Evolutionary conservation across 192 early-diverging fungal genomes (phyloP).

Genomic region (Rhizophagus prolifer): DNA sequence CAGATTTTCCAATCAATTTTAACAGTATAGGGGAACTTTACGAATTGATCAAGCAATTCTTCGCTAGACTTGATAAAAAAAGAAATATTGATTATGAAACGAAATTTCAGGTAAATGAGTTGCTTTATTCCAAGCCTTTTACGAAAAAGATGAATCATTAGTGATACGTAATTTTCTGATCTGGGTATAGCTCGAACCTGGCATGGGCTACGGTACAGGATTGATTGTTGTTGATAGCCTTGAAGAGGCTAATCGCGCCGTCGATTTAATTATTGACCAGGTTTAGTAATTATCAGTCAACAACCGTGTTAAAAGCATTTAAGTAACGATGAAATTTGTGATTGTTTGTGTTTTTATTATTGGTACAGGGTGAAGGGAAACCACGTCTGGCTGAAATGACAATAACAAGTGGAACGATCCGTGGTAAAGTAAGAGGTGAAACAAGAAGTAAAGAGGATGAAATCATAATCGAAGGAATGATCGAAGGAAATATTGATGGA

Average conservation of each 20-base stretch:
- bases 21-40: conserved; percentile 11
- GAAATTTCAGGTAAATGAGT: conserved; percentile 1
- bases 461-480: not conserved
- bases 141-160: not conserved
- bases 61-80: not conserved
- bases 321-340: not conserved
- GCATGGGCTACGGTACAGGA: conserved; percentile 24
- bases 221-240: conserved; percentile 1
- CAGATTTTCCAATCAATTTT: not conserved
- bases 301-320: not conserved
- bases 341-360: not conserved
- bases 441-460: not conserved
- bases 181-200: conserved; percentile 21
- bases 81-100: not conserved
- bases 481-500: too few species aligned
- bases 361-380: conserved; percentile 22
- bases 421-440: not conserved
- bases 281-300: not conserved
- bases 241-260: not conserved
- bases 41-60: not conserved
- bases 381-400: too few species aligned
- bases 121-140: not conserved
- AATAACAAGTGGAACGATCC: too few species aligned
- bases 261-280: conserved; percentile 14
- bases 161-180: not conserved